Base-by-base conservation (phyloP, 2,329 filamentous ascomycete species). In the Catunica adiposa region DNA sequence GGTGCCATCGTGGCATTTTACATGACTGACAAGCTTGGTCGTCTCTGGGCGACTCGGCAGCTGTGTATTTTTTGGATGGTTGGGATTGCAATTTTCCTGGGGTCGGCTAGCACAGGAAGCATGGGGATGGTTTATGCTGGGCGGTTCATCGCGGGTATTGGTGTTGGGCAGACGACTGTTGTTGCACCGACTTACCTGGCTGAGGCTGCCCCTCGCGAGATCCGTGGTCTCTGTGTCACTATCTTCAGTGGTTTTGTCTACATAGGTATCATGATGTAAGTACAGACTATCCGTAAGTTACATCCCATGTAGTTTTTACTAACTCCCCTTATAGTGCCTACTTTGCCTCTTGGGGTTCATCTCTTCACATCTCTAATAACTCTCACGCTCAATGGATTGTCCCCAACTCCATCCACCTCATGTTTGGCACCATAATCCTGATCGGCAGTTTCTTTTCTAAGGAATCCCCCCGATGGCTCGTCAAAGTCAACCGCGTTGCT, bases 391-490 rank as follows among this genome's bases (percentile, higher is more conserved):
- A 74, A 60, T 80, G 77, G 77, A 73, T 84, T 46, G 76, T 87
- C 0, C 85, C 86, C 0, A 87, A 83, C 44, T 81, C 79, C 61
- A 71, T 89, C 57, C 85, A 90, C 64, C 72, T 90, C 66, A 88
- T 88, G 63, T 88, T 89, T 63, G 81, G 84, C 1, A 77, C 77
- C 3, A 68, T 89, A 59, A 87, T 89, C 64, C 77, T 86, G 63
- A 62, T 79, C 56, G 72, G 89, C 14, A 84, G 79, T 9, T 82
- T 86, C 65, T 75, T 84, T 61, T 77, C 83, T 60, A 73, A 73
- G 56, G 84, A 88, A 65, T 86, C 83, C 0, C 84, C 84, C 0
- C 79, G 84, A 8, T 87, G 76, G 68, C 75, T 87, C 6, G 70
- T 86, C 66, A 86, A 84, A 66, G 68, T 76, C 54, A 78, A 79